Evolutionary conservation across 805 yeast genomes (phyloP), one percentile per base, ranked within the genome.

Genomic region (Ogataea kodamae): DNA sequence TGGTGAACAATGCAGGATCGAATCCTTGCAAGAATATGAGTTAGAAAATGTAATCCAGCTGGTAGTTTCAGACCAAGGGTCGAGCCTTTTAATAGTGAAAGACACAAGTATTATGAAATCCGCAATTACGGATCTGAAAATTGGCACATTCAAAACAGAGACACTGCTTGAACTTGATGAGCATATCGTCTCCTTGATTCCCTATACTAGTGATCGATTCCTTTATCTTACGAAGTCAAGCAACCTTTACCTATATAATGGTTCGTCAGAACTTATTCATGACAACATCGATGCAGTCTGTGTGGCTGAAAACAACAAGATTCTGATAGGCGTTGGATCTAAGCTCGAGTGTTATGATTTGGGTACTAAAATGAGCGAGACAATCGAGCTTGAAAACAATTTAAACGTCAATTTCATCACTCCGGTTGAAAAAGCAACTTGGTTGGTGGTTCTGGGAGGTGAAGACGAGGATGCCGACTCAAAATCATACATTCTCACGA

Each of bases 61-160:
- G 2, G 33, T 30, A 13, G 24, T 56, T 7, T 53, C 39, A 26
- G 23, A 51, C 8, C 43, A 50, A 28, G 56, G 52, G 25, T 22
- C 43, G 2, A 18, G 25, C 4, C 31, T 56, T 3, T 32, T 49
- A 14, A 13, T 47, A 1, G 45, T 50, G 9, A 33, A 35, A 28
- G 25, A 22, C 9, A 43, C 45, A 6, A 23, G 22, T 4, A 22
- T 43, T 9, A 35, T 37, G 5, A 31, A 13, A 7, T 28, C 27
- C 13, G n/a, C 21, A 8, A 6, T 29, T 10, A 9, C n/a, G n/a
- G 25, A 10, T 16, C 11, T 35, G 21, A 24, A 20, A 11, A 8
- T 10, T 35, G 22, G 42, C 25, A 5, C 11, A 9, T 19, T 31
- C 36, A 15, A 26, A 18, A 12, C 9, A 25, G 3, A 40, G 8